A percentile compares a stretch with the other conserved stretches of the same genome.
phyloP scores from a whole-genome alignment of 169 alveolate genomes.

The Eimeria nieschulzi region DNA sequence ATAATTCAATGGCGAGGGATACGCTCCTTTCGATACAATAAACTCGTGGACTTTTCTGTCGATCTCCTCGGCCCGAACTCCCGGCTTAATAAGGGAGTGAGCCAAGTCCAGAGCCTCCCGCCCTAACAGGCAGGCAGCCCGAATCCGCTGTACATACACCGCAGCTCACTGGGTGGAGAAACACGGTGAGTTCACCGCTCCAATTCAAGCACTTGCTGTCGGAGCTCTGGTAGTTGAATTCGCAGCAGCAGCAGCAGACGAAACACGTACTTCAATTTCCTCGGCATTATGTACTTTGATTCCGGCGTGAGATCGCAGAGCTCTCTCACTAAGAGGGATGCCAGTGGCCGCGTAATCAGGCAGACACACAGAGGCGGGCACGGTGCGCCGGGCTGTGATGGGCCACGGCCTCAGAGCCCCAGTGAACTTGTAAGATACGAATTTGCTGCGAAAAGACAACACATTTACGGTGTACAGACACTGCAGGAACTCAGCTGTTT shows the following conservation, averaged over 20 bases:
- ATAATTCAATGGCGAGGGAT: conserved; percentile 98
- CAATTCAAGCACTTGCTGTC: too few relatives aligned
- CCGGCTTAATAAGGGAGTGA: conserved; percentile 92
- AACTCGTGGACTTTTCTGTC: conserved; percentile 95
- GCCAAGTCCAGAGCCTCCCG: conserved; percentile 96
- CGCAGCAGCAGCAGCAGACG: too few relatives aligned
- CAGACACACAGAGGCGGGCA: conserved; percentile 93
- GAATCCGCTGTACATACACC: conserved; percentile 78
- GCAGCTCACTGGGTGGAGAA: too few relatives aligned
- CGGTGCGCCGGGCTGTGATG: conserved; percentile 86
- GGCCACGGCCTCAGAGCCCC: conserved; percentile 96
- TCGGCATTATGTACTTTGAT: conserved; percentile 88
- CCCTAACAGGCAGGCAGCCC: conserved; percentile 91
- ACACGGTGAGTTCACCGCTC: too few relatives aligned
- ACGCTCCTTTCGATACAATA: conserved; percentile 93
- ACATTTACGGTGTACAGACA: conserved; percentile 43
- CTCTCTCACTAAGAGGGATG: conserved; percentile 91
- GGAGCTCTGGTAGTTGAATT: too few relatives aligned
- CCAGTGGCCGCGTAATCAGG: conserved; percentile 98
- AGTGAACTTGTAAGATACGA: conserved; percentile 87
- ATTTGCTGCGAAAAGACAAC: conserved; percentile 75
- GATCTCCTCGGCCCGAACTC: conserved; percentile 97
- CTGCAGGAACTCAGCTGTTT: too few relatives aligned
- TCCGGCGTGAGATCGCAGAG: conserved; percentile 75
- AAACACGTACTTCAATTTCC: conserved; percentile 84